Conservation (phyloP, 2,329 filamentous ascomycete genomes). For the Myotisia sp. region DNA sequence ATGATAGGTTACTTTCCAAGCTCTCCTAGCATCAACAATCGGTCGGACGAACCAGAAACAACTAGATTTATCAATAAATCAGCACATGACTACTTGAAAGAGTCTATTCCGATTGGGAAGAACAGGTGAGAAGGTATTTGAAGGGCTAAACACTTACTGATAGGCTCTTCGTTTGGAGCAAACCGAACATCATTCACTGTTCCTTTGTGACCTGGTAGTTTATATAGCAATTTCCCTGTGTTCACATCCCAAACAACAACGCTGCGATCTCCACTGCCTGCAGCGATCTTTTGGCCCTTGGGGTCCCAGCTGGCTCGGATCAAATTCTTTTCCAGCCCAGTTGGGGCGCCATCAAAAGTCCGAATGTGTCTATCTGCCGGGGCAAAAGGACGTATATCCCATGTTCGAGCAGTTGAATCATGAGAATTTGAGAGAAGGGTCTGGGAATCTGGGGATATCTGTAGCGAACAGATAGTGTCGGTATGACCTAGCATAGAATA, state of each 20-base stretch:
- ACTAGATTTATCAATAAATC: constrained; percentile 40
- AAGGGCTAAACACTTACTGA: constrained; percentile 59
- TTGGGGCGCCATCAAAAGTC: constrained; percentile 82
- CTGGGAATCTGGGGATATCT: constrained; percentile 86
- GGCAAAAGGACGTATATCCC: constrained; percentile 92
- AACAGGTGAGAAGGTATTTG: constrained; percentile 1
- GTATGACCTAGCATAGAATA: constrained; percentile 82
- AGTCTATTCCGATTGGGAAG: constrained; percentile 14
- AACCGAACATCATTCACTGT: constrained; percentile 92
- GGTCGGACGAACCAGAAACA: constrained; percentile 79
- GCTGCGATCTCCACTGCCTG: constrained; percentile 78
- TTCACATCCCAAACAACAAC: constrained; percentile 83
- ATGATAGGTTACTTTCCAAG: constrained; percentile 44
- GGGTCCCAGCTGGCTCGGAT: constrained; percentile 81
- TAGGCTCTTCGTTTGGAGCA: constrained; percentile 67
- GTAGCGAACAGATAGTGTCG: constrained; percentile 80
- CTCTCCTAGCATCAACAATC: constrained; percentile 70
- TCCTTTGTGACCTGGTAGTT: constrained; percentile 87
- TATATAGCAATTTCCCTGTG: constrained; percentile 82
- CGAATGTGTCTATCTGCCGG: constrained; percentile 70
- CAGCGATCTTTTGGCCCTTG: constrained; percentile 71
- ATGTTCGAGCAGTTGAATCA: constrained; percentile 85
- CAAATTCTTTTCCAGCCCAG: constrained; percentile 81
- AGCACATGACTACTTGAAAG: neutral
- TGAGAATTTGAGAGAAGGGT: constrained; percentile 82